Evolutionary conservation across 352 stramenopile species (phyloP), one percentile per base, ranked within the genome.

Genomic region (Pythium inflatum): DNA sequence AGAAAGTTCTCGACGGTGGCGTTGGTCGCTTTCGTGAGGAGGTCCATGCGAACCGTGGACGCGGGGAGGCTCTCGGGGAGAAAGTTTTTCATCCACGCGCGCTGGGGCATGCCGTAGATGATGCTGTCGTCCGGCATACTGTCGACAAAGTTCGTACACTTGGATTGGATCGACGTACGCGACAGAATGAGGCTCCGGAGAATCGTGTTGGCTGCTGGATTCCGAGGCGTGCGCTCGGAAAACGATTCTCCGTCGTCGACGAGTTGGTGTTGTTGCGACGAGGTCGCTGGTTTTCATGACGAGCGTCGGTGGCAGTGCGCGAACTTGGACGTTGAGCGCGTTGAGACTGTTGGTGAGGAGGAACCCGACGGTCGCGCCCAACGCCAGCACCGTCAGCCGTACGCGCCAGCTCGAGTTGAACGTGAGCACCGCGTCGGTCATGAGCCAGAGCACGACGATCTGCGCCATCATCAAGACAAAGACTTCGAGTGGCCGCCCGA

Each of bases 401-500:
- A 63, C 56, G 36, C 45, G 40, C 27, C 38, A 30, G 24, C 18
- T 27, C 4, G 36, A 27, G 16, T 63, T 38, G 16, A 36, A 16
- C 25, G 24, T 25, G 3, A 63, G 25, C 16, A 63, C 2, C 18
- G 36, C 56, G 25, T 16, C 24, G 18, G 56, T 20, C 13, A 63
- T n/a, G 56, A 63, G 53, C 1, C 56, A 36, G 16, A 63, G 56
- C 24, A 61, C 38, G 18, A 51, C 8, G 36, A 68, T 14, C 27
- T 68, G 61, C 24, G 49, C 61, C 28, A 68, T 41, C 6, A 68
- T 18, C 0, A 33, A 33, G 13, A 68, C 18, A 28, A 68, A 38
- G 8, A 57, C n/a, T 30, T 66, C 59, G 5, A 66, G 5, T 25
- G 59, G 59, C 7, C 33, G 30, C 12, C 59, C 59, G 22, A 66